Conservation (phyloP, 805 yeast genomes). For the Yarrowia keelungensis region DNA sequence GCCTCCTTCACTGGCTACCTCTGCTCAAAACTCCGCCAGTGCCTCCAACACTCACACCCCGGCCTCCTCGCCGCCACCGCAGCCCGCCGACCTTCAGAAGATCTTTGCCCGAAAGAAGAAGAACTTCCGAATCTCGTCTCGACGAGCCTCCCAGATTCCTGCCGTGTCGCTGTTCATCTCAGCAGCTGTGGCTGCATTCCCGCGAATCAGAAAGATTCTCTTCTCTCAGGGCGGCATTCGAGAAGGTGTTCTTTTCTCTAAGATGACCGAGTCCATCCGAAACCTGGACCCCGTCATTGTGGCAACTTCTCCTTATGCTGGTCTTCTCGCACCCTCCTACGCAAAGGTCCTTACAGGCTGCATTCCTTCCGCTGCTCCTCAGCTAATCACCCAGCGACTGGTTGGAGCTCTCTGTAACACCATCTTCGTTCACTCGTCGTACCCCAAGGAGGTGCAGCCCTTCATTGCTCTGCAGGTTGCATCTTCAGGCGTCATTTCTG, state of each 20-base stretch:
- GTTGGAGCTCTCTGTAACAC: conserved; percentile 76
- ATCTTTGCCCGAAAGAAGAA: conserved; percentile 48
- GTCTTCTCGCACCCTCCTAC: conserved; percentile 65
- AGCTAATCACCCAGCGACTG: conserved; percentile 62
- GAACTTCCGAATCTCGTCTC: conserved; percentile 69
- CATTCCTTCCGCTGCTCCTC: conserved; percentile 65
- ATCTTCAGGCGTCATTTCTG: conserved; percentile 75
- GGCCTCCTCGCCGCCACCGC: conserved; percentile 33
- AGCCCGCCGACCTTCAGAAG: conserved; percentile 37
- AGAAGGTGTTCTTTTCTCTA: conserved; percentile 74
- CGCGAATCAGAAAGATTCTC: conserved; percentile 65
- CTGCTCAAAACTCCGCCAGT: conserved; percentile 30
- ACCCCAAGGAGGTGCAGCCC: conserved; percentile 78
- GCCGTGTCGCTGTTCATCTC: conserved; percentile 69
- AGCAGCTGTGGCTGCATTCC: conserved; percentile 68
- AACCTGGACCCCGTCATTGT: conserved; percentile 72
- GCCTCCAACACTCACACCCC: conserved; percentile 49
- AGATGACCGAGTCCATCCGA: conserved; percentile 63
- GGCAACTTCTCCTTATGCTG: conserved; percentile 76
- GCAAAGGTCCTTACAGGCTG: conserved; percentile 61
- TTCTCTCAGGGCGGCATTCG: conserved; percentile 81
- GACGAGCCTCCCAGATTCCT: conserved; percentile 71
- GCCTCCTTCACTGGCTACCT: conserved; percentile 29
- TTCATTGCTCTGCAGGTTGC: conserved; percentile 76
- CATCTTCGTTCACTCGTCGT: conserved; percentile 78